A percentile compares a stretch with the other conserved stretches of the same genome.
These are phyloP conservation scores for Puya raimondii DNA, from an alignment of 176 grass and related monocot genomes.

Conservation along the genomic window DNA sequence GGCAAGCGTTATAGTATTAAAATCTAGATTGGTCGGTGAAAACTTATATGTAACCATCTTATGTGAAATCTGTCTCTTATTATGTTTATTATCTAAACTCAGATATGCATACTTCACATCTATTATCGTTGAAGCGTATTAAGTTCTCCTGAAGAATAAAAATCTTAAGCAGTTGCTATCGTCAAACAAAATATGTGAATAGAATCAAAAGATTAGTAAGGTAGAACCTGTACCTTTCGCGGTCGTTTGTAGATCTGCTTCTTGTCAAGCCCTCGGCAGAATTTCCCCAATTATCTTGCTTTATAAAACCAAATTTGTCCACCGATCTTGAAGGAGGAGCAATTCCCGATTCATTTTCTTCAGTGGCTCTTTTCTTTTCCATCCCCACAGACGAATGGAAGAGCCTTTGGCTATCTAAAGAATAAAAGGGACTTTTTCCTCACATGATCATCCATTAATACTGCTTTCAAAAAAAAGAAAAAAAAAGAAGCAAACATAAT, in stretches of 20 bases:
- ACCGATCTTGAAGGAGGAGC: slow-evolving; percentile 29
- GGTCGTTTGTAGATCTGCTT: slow-evolving; percentile 36
- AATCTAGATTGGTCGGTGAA: too few species aligned
- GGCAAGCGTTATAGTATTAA: too few species aligned
- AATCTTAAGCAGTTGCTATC: neutral
- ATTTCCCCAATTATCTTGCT: slow-evolving; percentile 34
- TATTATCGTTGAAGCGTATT: too few species aligned
- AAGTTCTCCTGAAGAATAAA: too few species aligned
- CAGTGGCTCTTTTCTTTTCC: slow-evolving; percentile 51
- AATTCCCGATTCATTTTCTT: slow-evolving; percentile 46
- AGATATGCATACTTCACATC: too few species aligned
- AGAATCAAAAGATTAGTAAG: neutral
- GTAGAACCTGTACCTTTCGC: slow-evolving; percentile 30
- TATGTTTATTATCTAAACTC: too few species aligned
- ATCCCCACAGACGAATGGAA: slow-evolving; percentile 16
- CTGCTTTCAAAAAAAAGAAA: neutral
- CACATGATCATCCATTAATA: neutral
- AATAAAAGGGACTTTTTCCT: slow-evolving; percentile 2
- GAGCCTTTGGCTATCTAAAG: slow-evolving; percentile 3
- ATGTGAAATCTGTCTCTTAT: too few species aligned
- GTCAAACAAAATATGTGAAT: neutral
- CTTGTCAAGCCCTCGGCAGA: slow-evolving; percentile 42
- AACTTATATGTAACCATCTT: too few species aligned
- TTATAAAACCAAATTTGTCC: slow-evolving; percentile 72
- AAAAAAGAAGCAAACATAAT: neutral